Conservation (phyloP, 163 green algal genomes). For the Picocystis sp. region DNA sequence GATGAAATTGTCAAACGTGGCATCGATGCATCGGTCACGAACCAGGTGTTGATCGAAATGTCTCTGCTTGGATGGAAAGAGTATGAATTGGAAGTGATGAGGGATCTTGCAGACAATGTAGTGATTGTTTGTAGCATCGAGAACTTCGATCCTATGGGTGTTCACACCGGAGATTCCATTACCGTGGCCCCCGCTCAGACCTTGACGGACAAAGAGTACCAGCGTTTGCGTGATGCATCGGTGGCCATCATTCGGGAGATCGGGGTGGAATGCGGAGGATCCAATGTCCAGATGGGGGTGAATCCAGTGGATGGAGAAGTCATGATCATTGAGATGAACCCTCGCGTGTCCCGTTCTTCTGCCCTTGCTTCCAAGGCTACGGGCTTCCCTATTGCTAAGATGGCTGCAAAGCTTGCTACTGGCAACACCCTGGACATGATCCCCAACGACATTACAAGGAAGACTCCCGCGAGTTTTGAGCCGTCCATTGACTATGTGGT, state of each 20-base stretch:
- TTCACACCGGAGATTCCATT: slow-evolving; percentile 84
- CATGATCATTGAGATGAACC: slow-evolving; percentile 99
- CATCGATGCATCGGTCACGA: slow-evolving; percentile 76
- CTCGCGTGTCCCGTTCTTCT: slow-evolving; percentile 81
- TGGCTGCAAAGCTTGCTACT: slow-evolving; percentile 72
- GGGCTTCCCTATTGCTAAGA: slow-evolving; percentile 81
- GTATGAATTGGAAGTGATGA: slow-evolving; percentile 98
- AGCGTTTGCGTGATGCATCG: slow-evolving; percentile 76
- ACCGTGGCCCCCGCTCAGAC: slow-evolving; percentile 72
- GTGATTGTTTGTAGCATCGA: slow-evolving; percentile 99
- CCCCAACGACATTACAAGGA: slow-evolving; percentile 95
- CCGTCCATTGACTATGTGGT: slow-evolving; percentile 98
- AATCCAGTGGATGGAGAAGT: slow-evolving; percentile 78
- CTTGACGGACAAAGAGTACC: slow-evolving; percentile 55
- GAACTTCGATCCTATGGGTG: slow-evolving; percentile 98
- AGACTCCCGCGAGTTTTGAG: slow-evolving; percentile 94
- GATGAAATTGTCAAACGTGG: slow-evolving; percentile 36
- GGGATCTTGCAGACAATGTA: slow-evolving; percentile 91
- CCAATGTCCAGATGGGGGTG: slow-evolving; percentile 88
- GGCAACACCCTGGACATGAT: slow-evolving; percentile 93
- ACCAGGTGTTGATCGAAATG: slow-evolving; percentile 92
- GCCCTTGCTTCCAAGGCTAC: slow-evolving; percentile 93
- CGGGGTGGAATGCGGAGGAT: slow-evolving; percentile 94
- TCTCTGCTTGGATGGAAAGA: slow-evolving; percentile 98
- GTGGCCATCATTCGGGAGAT: slow-evolving; percentile 96